Evolutionary conservation across 1,284 basidiomycete genomes (phyloP).

Genomic region (Leccinum variabile): DNA sequence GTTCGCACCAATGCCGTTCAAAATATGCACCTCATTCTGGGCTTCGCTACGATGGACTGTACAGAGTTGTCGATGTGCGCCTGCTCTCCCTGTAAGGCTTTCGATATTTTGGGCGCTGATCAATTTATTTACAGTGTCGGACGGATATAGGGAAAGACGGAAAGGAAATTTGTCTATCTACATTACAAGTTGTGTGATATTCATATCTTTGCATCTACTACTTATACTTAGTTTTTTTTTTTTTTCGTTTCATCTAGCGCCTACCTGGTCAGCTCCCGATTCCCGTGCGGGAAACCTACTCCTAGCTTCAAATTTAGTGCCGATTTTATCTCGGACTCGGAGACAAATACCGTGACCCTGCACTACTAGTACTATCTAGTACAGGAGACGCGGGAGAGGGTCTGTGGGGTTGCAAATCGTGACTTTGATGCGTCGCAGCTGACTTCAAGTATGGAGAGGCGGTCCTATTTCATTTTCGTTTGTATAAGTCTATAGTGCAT

Average conservation of each 20-base stretch:
- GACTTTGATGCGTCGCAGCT: not conserved
- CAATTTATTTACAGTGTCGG: slow-evolving; percentile 1
- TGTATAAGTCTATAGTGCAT: not conserved
- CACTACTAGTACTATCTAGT: not conserved
- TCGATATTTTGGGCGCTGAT: not conserved
- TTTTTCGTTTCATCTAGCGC: not conserved
- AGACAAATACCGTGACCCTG: not conserved
- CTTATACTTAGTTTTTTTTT: not conserved
- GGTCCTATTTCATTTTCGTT: not conserved
- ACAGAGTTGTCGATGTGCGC: not conserved
- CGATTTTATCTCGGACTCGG: not conserved
- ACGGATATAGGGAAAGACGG: not conserved
- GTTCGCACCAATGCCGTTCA: not conserved
- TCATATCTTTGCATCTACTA: not conserved
- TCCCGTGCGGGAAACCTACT: not conserved
- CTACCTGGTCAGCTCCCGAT: not conserved
- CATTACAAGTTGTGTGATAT: not conserved
- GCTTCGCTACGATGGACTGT: slow-evolving; percentile 2
- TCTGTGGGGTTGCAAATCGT: not conserved
- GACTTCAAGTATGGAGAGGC: not conserved
- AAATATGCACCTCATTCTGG: not conserved
- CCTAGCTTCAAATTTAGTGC: not conserved
- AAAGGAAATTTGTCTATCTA: not conserved
- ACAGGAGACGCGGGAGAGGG: not conserved
- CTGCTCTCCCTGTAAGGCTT: not conserved